These are phyloP conservation scores for Cutaneotrichosporon dermatis DNA, from an alignment of 1,284 basidiomycete species.

Conservation along the genomic window DNA sequence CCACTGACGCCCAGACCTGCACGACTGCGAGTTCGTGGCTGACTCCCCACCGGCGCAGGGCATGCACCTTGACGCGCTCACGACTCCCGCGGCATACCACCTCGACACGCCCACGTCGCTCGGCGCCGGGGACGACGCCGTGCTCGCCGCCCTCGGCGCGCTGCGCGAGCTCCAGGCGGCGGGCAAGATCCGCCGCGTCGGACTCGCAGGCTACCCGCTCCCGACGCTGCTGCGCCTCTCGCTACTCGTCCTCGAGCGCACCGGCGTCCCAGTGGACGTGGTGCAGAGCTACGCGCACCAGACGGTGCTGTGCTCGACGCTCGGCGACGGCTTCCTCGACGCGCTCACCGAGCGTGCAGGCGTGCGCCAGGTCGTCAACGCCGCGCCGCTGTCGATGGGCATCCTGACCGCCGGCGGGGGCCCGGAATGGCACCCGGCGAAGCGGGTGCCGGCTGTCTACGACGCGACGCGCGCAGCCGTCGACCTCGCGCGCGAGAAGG, in stretches of 20 bases:
- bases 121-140: conserved; percentile 72
- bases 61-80: conserved; percentile 55
- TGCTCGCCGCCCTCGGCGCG: conserved; percentile 69
- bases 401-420: conserved; percentile 63
- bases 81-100: conserved; percentile 3
- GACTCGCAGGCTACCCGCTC: conserved; percentile 84
- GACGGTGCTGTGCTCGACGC: conserved; percentile 70
- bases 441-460: conserved; percentile 18
- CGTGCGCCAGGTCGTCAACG: conserved; percentile 68
- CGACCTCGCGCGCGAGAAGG: conserved; percentile 25
- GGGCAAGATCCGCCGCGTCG: conserved; percentile 73
- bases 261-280: conserved; percentile 62
- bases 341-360: conserved; percentile 60
- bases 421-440: conserved; percentile 82
- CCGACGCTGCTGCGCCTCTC: conserved; percentile 79
- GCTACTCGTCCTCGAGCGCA: conserved; percentile 61
- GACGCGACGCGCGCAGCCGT: conserved; percentile 27
- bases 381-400: conserved; percentile 90
- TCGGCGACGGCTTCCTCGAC: conserved; percentile 58
- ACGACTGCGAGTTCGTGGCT: conserved; percentile 86
- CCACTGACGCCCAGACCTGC: conserved; percentile 56
- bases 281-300: conserved; percentile 83
- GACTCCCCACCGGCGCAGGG: conserved; percentile 45
- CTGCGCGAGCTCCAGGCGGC: conserved; percentile 71
- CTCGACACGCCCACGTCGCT: conserved; percentile 18